Evolutionary conservation across 1,284 basidiomycete species (phyloP), one percentile per base, ranked within the genome.

Genomic region (Apiotrichum akiyoshidainum): DNA sequence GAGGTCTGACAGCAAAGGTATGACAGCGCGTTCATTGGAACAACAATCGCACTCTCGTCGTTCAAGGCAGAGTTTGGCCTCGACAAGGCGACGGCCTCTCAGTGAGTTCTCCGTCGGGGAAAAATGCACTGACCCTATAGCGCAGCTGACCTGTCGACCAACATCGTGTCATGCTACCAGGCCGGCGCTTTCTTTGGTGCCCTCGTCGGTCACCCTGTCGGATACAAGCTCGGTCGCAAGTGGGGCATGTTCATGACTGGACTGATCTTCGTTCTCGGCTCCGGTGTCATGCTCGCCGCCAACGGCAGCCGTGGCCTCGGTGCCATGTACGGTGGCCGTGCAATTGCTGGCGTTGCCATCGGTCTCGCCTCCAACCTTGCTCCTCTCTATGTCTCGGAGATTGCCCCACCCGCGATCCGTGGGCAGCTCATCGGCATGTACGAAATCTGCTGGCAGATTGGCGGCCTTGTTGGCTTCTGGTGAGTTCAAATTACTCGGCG

Each of bases 91-190:
- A 19, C n/a, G 3, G 33, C 33, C 1, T 8, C 21, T 31, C 47
- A 35, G 33, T 37, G 34, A 48, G 47, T 42, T 42, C 55, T 14
- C 16, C 2, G 12, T 26, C 22, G n/a, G 2, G 22, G 19, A 9
- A 42, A 17, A 42, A 9, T 7, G 26, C 26, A 31, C 57, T 17
- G 26, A 58, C 22, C 34, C 52, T 40, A 42, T 44, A 26, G 55
- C 59, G 42, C 53, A 9, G 46, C 46, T 12, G 17, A 46, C 46
- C 16, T 68, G 26, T 58, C 77, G 8, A 79, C 80, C 11, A 82
- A 83, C 65, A 78, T 82, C 33, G 80, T 82, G 12, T 81, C 81
- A n/a, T 72, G 78, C 31, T 83, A 79, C 68, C 82, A 64, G 57
- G 63, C 60, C 1, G 63, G 65, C 5, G 63, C 59, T 46, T 65